A percentile compares a stretch with the other conserved stretches of the same genome.
Conservation (phyloP, 441 rosid species). For the Heliophila coronopifolia region DNA sequence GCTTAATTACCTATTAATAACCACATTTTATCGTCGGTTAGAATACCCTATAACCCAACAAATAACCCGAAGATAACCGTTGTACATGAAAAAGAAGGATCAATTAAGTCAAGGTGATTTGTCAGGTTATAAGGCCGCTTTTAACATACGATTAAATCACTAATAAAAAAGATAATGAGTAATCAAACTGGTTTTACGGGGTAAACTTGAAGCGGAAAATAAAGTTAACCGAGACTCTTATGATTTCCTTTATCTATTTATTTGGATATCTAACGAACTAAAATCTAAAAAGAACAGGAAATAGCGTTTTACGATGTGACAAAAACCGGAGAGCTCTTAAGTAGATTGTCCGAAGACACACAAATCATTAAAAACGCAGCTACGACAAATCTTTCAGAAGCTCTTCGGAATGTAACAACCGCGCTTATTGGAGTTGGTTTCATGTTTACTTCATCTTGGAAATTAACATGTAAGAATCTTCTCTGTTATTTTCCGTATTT, state of each 20-base stretch:
- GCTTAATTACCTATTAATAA: too few species aligned
- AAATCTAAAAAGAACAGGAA: too few species aligned
- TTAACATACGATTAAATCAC: too few species aligned
- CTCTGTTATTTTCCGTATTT: neutral
- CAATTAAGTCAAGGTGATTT: too few species aligned
- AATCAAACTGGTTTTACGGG: too few species aligned
- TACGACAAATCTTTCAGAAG: conserved; percentile 91
- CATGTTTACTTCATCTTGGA: conserved; percentile 94
- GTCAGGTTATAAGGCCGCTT: too few species aligned
- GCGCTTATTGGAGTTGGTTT: conserved; percentile 73
- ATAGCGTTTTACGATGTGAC: conserved; percentile 90
- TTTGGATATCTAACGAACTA: neutral
- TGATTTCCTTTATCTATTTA: neutral
- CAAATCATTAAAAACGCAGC: conserved; percentile 96
- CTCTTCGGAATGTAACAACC: conserved; percentile 72
- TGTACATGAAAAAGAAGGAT: too few species aligned
- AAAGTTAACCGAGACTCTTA: neutral
- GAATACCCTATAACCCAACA: too few species aligned
- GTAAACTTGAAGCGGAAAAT: too few species aligned
- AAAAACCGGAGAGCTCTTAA: conserved; percentile 86
- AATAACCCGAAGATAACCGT: too few species aligned
- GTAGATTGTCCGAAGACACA: conserved; percentile 89
- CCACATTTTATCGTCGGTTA: too few species aligned
- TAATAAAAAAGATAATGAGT: too few species aligned
- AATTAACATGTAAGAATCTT: conserved; percentile 58